Conservation (phyloP, 2,329 filamentous ascomycete species). For the Plectosphaerella plurivora region DNA sequence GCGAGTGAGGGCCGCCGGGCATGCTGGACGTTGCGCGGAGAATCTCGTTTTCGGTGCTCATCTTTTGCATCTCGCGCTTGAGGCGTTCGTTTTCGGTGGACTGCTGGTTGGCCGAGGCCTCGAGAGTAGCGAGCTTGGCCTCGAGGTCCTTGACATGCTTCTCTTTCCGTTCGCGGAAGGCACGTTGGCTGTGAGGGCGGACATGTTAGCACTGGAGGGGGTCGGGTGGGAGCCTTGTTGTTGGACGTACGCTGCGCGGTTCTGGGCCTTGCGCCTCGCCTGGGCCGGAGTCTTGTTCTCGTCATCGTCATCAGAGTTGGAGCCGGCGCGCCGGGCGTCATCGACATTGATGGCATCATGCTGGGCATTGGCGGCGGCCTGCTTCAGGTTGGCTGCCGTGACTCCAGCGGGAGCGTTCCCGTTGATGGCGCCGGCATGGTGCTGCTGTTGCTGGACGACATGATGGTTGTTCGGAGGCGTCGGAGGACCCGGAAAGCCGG, state of each 20-base stretch:
- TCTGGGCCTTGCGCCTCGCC: conserved; percentile 56
- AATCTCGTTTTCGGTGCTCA: conserved; percentile 89
- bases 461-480: conserved; percentile 42
- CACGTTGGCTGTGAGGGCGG: conserved; percentile 67
- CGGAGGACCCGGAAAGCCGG: conserved; percentile 40
- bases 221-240: neutral
- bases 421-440: conserved; percentile 18
- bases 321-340: conserved; percentile 28
- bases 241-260: conserved; percentile 53
- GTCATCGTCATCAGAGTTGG: conserved; percentile 53
- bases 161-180: conserved; percentile 94
- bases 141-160: conserved; percentile 91
- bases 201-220: neutral
- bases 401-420: conserved; percentile 16
- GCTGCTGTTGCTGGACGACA: conserved; percentile 8
- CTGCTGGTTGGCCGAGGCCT: conserved; percentile 67
- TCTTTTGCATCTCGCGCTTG: conserved; percentile 76
- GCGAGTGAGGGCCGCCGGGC: conserved; percentile 26
- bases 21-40: conserved; percentile 69
- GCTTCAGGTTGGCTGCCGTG: conserved; percentile 12
- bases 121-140: conserved; percentile 72
- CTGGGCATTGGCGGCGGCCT: conserved; percentile 12
- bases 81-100: conserved; percentile 82
- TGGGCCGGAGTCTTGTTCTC: conserved; percentile 53
- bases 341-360: conserved; percentile 14